A percentile compares a stretch with the other conserved stretches of the same genome.
Conservation (phyloP, 371 early-diverging fungal genomes). For the Mortierella sp. region DNA sequence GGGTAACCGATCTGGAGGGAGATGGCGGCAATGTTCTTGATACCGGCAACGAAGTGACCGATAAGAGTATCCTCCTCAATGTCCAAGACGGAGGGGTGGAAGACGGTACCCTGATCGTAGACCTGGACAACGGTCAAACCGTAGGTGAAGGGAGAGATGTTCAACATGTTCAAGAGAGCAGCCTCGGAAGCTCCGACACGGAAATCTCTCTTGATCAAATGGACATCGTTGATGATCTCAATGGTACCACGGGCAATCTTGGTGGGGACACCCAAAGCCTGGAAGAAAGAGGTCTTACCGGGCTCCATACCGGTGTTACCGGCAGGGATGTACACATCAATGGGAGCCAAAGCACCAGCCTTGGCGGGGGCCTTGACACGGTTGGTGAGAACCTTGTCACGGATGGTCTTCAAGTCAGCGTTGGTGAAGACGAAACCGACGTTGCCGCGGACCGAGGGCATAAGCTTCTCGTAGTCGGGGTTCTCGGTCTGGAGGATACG, state of each 20-base stretch:
- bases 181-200: constrained; percentile 99
- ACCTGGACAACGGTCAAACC: constrained; percentile 96
- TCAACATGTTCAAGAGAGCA: constrained; percentile 98
- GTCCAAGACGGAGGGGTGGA: constrained; percentile 94
- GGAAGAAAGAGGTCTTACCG: constrained; percentile 99
- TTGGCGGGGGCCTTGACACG: constrained; percentile 99
- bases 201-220: constrained; percentile 91
- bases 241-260: constrained; percentile 99
- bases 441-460: constrained; percentile 94
- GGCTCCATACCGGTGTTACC: constrained; percentile 99
- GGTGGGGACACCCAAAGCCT: constrained; percentile 99
- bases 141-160: constrained; percentile 99
- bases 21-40: constrained; percentile 93
- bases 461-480: constrained; percentile 91
- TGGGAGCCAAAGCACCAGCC: constrained; percentile 98
- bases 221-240: constrained; percentile 98
- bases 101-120: constrained; percentile 95
- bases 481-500: constrained; percentile 82
- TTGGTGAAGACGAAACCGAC: constrained; percentile 99
- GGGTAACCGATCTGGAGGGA: constrained; percentile 96
- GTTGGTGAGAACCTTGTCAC: constrained; percentile 93
- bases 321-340: constrained; percentile 96
- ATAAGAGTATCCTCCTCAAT: constrained; percentile 91
- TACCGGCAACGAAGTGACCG: constrained; percentile 83
- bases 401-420: constrained; percentile 94